Conservation (phyloP, 495 filamentous ascomycete genomes). For the Podospora sp. region DNA sequence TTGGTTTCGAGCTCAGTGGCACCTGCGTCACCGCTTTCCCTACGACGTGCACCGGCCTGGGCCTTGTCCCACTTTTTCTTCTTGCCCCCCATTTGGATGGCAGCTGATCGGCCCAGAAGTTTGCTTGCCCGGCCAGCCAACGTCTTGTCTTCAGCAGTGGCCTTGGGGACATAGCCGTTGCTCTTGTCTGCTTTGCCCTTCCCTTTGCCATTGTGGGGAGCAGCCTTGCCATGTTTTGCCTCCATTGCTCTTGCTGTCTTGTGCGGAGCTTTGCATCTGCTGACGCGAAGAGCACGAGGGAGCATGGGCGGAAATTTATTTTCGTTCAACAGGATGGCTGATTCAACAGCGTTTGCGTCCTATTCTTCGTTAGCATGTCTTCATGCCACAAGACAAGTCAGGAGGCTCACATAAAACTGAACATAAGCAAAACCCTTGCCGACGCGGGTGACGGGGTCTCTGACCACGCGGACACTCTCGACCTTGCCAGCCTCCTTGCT, state of each 20-base stretch:
- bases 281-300: conserved; percentile 83
- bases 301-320: conserved; percentile 94
- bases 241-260: conserved; percentile 63
- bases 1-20: conserved; percentile 1
- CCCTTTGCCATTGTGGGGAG: conserved; percentile 10
- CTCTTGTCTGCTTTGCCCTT: conserved; percentile 33
- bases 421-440: conserved; percentile 98
- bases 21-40: conserved; percentile 32
- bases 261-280: conserved; percentile 74
- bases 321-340: conserved; percentile 78
- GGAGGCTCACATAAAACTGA: conserved; percentile 70
- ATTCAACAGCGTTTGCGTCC: conserved; percentile 84
- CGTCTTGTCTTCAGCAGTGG: conserved; percentile 68
- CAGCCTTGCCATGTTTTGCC: conserved; percentile 24
- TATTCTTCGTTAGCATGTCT: conserved; percentile 34
- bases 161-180: conserved; percentile 61
- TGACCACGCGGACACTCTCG: conserved; percentile 91
- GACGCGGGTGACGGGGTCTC: conserved; percentile 85
- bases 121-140: conserved; percentile 77
- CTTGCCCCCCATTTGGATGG: conserved; percentile 59
- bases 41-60: conserved; percentile 25
- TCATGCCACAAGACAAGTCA: neutral
- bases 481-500: conserved; percentile 71
- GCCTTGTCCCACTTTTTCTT: conserved; percentile 30
- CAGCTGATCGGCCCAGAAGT: conserved; percentile 79